Percentiles rank a stretch among this genome's conserved stretches.
phyloP scores from a whole-genome alignment of 306 rosid genomes.

The Citrullus mucosospermus region DNA sequence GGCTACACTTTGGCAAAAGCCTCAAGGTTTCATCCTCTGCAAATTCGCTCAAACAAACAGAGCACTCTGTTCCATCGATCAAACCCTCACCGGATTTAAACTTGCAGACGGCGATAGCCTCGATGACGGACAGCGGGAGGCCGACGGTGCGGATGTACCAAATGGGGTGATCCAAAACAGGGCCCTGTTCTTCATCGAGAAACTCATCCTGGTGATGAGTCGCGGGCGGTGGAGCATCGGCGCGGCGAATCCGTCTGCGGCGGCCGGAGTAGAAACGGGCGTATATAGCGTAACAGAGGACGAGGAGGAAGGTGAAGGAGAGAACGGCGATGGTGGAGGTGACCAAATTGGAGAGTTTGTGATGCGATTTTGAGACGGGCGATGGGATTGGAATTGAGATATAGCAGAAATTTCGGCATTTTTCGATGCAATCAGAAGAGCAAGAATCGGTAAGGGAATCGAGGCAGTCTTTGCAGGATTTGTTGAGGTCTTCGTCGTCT shows the following conservation, averaged over 20 bases:
- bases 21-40: slow-evolving; percentile 55
- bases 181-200: slow-evolving; percentile 45
- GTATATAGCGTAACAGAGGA: not conserved
- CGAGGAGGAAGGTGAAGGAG: not conserved
- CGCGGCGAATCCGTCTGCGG: not conserved
- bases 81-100: slow-evolving; percentile 63
- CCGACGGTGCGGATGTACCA: slow-evolving; percentile 86
- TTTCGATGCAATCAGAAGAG: not conserved
- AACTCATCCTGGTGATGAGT: slow-evolving; percentile 8
- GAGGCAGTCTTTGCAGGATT: not conserved
- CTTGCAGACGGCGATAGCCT: slow-evolving; percentile 39
- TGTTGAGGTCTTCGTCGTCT: not conserved
- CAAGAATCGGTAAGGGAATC: not conserved
- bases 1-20: slow-evolving; percentile 72
- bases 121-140: slow-evolving; percentile 43
- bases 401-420: not conserved
- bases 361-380: not conserved
- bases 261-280: not conserved
- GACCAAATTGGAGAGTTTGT: not conserved
- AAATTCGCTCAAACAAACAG: slow-evolving; percentile 75
- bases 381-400: not conserved
- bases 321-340: not conserved
- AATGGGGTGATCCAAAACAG: slow-evolving; percentile 53
- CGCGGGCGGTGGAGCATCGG: not conserved
- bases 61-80: slow-evolving; percentile 70